phyloP scores from a whole-genome alignment of 768 basidiomycete genomes.

The Suillus subalutaceus region DNA sequence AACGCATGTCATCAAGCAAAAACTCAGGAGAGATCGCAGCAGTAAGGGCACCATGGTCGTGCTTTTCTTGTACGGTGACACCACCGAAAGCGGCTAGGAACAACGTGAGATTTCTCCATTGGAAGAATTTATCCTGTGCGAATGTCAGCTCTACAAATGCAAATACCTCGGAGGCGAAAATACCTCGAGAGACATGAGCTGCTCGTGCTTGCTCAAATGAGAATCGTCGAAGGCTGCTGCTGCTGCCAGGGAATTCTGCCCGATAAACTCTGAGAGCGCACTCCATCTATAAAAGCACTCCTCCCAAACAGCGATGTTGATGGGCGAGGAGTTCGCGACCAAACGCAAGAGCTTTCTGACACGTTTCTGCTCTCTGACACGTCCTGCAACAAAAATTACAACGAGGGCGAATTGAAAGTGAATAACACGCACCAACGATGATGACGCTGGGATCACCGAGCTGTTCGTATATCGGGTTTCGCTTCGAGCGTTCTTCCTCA shows the following conservation, averaged over 20 bases:
- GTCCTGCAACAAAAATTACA: constrained; percentile 47
- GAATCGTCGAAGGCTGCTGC: constrained; percentile 38
- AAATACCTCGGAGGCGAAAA: not conserved
- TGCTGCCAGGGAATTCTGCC: constrained; percentile 39
- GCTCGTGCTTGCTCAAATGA: constrained; percentile 40
- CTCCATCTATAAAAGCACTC: constrained; percentile 83
- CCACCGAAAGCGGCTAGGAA: constrained; percentile 79
- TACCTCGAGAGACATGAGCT: constrained; percentile 43
- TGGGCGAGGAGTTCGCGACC: constrained; percentile 62
- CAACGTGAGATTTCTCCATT: constrained; percentile 86
- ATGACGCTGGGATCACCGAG: constrained; percentile 75
- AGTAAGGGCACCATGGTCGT: constrained; percentile 52
- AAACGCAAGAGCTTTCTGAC: constrained; percentile 70
- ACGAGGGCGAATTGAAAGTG: not conserved
- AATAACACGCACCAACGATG: constrained; percentile 58
- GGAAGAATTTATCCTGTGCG: constrained; percentile 66
- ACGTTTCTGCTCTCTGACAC: constrained; percentile 79
- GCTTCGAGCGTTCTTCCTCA: constrained; percentile 66
- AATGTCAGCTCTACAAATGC: constrained; percentile 5
- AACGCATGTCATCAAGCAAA: constrained; percentile 76
- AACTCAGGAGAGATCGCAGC: constrained; percentile 55
- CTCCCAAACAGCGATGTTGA: constrained; percentile 81
- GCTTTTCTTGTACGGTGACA: constrained; percentile 57
- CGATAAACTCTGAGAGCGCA: constrained; percentile 60
- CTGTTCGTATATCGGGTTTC: constrained; percentile 77